Evolutionary conservation across 139 green algal species (phyloP).

Genomic region (Chlorella sp.): DNA sequence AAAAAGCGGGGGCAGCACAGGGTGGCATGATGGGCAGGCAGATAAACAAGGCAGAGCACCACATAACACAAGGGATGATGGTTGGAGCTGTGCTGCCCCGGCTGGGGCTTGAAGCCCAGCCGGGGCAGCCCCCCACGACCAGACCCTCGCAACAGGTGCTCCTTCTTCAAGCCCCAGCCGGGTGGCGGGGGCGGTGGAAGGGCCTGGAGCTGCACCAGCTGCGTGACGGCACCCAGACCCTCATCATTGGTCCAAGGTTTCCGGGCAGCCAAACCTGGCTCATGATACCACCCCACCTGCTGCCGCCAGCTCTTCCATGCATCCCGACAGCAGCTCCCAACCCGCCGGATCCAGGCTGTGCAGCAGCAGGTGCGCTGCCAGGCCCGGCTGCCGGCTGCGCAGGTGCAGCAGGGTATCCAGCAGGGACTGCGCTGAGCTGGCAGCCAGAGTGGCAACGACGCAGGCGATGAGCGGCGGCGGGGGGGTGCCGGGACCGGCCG

Average conservation of each 20-base stretch:
- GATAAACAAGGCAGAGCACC: neutral
- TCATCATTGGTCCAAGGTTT: no score
- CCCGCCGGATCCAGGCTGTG: neutral
- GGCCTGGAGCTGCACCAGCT: no score
- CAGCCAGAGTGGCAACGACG: slow-evolving; percentile 25
- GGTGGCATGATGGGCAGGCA: neutral
- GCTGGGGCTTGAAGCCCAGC: no score
- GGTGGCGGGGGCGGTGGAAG: no score
- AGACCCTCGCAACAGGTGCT: no score
- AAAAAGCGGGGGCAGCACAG: neutral
- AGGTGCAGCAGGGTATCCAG: slow-evolving; percentile 26
- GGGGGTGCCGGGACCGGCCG: neutral
- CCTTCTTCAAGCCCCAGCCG: no score
- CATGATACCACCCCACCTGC: neutral
- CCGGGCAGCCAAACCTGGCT: no score
- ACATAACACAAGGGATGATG: neutral
- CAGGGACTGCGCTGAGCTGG: neutral
- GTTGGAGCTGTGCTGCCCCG: no score
- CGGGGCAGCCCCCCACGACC: no score
- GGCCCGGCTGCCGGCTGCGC: neutral
- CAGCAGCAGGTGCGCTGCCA: slow-evolving; percentile 34
- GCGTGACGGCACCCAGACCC: no score
- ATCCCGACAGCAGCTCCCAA: slow-evolving; percentile 27
- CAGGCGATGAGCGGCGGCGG: neutral
- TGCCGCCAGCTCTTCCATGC: slow-evolving; percentile 17